Conservation (phyloP, 2,329 filamentous ascomycete species). For the Verticillium klebahnii region DNA sequence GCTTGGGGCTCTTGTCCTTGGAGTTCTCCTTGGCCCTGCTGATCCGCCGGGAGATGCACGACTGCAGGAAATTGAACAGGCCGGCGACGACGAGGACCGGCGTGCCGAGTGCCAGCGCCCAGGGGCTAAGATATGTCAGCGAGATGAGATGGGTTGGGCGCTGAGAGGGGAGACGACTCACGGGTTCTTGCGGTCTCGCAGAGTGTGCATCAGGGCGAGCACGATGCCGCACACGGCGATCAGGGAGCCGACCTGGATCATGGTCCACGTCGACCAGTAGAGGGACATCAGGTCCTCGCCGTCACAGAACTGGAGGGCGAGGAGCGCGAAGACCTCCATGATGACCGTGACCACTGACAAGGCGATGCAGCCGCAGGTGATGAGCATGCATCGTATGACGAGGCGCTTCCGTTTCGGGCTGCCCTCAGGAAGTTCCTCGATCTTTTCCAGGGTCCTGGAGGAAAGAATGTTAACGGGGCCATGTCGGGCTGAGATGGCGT, state of each 20-base stretch:
- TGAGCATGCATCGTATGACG: constrained; percentile 33
- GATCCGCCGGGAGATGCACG: constrained; percentile 27
- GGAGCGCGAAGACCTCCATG: constrained; percentile 49
- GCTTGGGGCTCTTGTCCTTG: constrained; percentile 14
- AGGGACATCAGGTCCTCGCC: constrained; percentile 56
- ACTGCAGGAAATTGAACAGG: constrained; percentile 43
- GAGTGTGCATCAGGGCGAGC: constrained; percentile 44
- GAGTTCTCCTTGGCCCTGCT: constrained; percentile 19
- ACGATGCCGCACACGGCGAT: constrained; percentile 56
- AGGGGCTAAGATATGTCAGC: constrained; percentile 31
- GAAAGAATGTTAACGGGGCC: background rate
- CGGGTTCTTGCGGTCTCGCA: constrained; percentile 47
- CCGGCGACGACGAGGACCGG: constrained; percentile 56
- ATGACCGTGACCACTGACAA: constrained; percentile 40
- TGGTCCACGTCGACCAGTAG: constrained; percentile 59
- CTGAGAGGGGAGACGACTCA: constrained; percentile 23
- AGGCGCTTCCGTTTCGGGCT: constrained; percentile 31
- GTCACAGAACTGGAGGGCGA: constrained; percentile 54
- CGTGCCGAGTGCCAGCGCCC: constrained; percentile 56
- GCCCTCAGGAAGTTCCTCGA: constrained; percentile 22
- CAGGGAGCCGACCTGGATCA: constrained; percentile 52
- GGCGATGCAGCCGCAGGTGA: constrained; percentile 38
- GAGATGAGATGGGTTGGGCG: constrained; percentile 2
- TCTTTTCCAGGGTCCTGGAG: constrained; percentile 29
- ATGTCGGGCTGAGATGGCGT: background rate